Base-by-base conservation (phyloP, 176 grass and related monocot species). In the Echinochloa phyllopogon region DNA sequence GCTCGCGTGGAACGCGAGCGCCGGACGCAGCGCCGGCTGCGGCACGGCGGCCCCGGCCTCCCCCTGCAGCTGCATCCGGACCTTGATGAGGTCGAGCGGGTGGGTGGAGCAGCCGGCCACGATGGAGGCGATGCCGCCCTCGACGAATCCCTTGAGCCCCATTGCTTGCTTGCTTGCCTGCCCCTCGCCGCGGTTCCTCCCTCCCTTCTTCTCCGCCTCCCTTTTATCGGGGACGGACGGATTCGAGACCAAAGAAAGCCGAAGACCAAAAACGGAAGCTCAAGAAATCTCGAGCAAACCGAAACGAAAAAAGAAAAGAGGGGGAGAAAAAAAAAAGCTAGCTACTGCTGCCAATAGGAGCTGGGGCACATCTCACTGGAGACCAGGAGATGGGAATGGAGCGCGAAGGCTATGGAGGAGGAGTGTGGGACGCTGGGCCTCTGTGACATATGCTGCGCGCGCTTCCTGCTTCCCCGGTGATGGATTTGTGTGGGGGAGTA, bases 351-450 rank as follows among this genome's bases (percentile, higher is more conserved):
- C 95, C 95, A 93, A 62, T 84, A 84, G 86, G 90, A 94, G 83
- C 74, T 92, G 78, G 95, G 82, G 93, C 83, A 95, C 91, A 95
- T 94, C 91, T 98, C 93, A 86, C 93, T 94, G 91, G 91, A 95
- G 14, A 97, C 90, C 7, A 97, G 92, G 90, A 94, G 90, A 72
- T 94, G 95, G 74, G 92, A 97, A 85, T 97, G 95, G 88, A 87
- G 88, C 74, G 90, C 87, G 95, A 91, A 93, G 78, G 95, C 95
- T 86, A 94, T 88, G 63, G 21, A 74, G 83, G 92, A 89, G 64
- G 82, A 97, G 76, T 97, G 95, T 84, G 92, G 95, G 76, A 97
- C 92, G 95, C 74, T 93, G 61, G 84, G 37, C 47, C 95, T 81
- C 70, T 97, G 92, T 91, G 92, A 94, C 95, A 97, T 94, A 93